Conservation (phyloP, 106 monocot genomes). For the Phalaenopsis equestris region DNA sequence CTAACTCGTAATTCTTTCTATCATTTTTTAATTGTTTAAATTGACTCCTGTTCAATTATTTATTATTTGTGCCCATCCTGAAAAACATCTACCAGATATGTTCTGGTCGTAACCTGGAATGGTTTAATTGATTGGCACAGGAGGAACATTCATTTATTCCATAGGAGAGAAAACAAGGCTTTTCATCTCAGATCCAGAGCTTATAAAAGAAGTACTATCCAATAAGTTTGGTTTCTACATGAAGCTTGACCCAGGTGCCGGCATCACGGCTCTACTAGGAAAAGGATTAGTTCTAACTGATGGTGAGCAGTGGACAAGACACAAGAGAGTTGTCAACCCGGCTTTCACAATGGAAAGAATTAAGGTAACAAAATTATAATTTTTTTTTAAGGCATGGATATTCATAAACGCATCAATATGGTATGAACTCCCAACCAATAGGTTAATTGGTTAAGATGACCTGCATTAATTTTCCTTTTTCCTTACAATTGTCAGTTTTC, state of each 20-base stretch:
- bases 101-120: background rate
- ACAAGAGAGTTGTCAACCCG: conserved; percentile 39
- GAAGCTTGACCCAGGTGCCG: conserved; percentile 11
- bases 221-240: conserved; percentile 47
- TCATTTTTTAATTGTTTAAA: too few species aligned
- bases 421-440: too few species aligned
- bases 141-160: conserved; percentile 40
- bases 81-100: background rate
- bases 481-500: too few species aligned
- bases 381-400: background rate
- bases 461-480: too few species aligned
- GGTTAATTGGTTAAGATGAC: too few species aligned
- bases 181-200: conserved; percentile 31
- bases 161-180: conserved; percentile 25
- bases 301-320: conserved; percentile 45
- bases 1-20: too few species aligned
- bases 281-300: conserved; percentile 35
- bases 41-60: too few species aligned
- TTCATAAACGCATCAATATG: too few species aligned
- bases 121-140: conserved; percentile 9
- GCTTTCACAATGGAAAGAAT: conserved; percentile 63
- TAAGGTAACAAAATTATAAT: conserved; percentile 24
- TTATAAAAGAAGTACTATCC: conserved; percentile 39
- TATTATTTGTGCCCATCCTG: too few species aligned
- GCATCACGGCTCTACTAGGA: conserved; percentile 24